phyloP scores from a whole-genome alignment of 2,329 filamentous ascomycete species.

The Phaeosphaeriaceae sp. region DNA sequence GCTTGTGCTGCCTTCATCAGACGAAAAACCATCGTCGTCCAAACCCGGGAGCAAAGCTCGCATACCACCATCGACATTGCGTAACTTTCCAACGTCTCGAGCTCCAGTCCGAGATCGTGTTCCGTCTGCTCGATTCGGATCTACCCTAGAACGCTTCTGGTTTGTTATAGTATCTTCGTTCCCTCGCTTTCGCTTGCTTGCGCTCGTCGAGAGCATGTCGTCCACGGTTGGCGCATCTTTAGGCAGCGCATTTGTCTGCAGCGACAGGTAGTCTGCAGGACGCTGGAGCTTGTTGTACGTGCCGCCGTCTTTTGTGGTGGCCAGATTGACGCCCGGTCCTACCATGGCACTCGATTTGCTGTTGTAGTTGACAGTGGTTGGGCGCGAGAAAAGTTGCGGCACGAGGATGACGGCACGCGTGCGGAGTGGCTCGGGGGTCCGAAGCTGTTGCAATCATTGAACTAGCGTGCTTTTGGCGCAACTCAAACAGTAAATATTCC shows the following conservation, averaged over 20 bases:
- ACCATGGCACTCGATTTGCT: slow-evolving; percentile 26
- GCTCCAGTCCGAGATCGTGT: neutral
- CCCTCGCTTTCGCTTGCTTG: slow-evolving; percentile 34
- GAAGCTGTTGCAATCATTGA: neutral
- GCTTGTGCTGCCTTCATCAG: slow-evolving; percentile 30
- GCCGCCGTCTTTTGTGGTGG: slow-evolving; percentile 43
- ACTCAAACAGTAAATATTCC: neutral
- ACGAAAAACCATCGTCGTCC: slow-evolving; percentile 31
- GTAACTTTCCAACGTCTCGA: slow-evolving; percentile 9
- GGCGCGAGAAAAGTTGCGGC: neutral
- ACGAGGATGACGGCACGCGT: neutral
- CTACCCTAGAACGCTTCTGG: slow-evolving; percentile 23
- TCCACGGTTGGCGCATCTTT: slow-evolving; percentile 5
- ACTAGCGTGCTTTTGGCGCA: neutral
- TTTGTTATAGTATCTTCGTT: slow-evolving; percentile 12
- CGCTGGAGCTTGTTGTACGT: slow-evolving; percentile 47
- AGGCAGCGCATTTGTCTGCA: slow-evolving; percentile 14
- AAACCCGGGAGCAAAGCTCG: slow-evolving; percentile 39
- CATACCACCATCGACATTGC: slow-evolving; percentile 31
- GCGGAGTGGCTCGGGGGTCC: neutral
- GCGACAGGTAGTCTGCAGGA: slow-evolving; percentile 36
- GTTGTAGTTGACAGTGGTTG: slow-evolving; percentile 1
- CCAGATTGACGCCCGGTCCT: slow-evolving; percentile 31
- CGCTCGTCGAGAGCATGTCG: slow-evolving; percentile 1
- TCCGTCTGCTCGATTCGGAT: slow-evolving; percentile 2